Base-by-base conservation (phyloP, 129 eudicot genomes). In the Chrysanthemum seticuspe region DNA sequence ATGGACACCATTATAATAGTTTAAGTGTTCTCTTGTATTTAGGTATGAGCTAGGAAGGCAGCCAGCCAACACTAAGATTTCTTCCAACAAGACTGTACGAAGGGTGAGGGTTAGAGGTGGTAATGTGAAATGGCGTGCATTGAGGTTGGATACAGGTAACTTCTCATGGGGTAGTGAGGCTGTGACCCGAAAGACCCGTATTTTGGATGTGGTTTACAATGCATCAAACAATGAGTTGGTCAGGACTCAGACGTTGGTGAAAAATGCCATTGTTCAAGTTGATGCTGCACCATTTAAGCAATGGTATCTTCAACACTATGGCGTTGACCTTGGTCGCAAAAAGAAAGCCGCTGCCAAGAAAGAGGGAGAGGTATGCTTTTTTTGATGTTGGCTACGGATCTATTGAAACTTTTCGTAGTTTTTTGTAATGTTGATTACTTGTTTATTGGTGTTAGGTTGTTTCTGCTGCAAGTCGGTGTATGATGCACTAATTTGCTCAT, bases 151-250 rank as follows among this genome's bases (percentile, higher is more conserved):
- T 68, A 82, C 89, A 4, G 84, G 87, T 21, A 85, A 85, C 78
- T 85, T 34, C 60, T 85, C 89, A 0, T 85, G 89, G 89, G 86
- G 86, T 14, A 85, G 84, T 79, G 87, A 82, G 70, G 87, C 87
- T 45, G 87, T 85, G 47, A 82, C 87, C 48, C 82, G 89, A 56
- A 85, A 85, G 67, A 82, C 89, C 61, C 82, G 84, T 74, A 62
- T 85, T n/a, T 67, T 85, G 50, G 89, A 77, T 84, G 88, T 84
- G 71, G 85, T 84, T 19, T 84, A 80, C 77, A 78, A 76, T 81
- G 81, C 83, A 60, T 78, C 72, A 9, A 79, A 77, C 79, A 77
- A 80, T 58, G 85, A 81, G 76, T 73, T 84, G 78, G 86, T 85
- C 8, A 82, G 84, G 74, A 81, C 86, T 4, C 87, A 82, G 27